Conservation (phyloP, 768 basidiomycete species). For the Boletus pseudopeckii region DNA sequence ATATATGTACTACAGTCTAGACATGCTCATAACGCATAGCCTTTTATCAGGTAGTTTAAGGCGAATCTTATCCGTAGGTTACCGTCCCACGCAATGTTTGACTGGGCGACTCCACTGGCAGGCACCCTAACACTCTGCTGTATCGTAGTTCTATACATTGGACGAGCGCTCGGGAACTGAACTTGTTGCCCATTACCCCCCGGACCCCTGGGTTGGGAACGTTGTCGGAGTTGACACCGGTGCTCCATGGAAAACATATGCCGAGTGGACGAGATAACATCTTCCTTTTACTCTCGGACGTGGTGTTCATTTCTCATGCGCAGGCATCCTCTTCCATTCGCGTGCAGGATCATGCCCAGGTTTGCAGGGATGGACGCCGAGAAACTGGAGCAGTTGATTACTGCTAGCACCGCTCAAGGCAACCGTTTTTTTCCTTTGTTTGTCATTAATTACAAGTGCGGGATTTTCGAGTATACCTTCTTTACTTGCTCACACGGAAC, state of each 20-base stretch:
- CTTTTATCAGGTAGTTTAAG: no score
- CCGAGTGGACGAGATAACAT: no score
- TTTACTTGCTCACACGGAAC: constrained; percentile 1
- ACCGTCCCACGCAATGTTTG: background rate
- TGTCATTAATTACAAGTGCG: background rate
- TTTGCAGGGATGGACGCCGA: no score
- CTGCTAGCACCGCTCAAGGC: background rate
- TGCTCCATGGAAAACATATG: constrained; percentile 12
- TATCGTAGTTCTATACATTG: background rate
- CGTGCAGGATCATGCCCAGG: background rate
- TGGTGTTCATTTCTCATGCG: background rate
- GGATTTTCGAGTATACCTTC: background rate
- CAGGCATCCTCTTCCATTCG: background rate
- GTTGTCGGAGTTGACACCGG: background rate
- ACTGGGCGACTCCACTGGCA: background rate
- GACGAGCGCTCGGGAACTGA: background rate
- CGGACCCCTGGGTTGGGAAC: background rate
- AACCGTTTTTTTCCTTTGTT: no score
- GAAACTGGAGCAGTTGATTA: background rate
- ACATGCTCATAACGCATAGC: no score
- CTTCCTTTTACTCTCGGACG: no score
- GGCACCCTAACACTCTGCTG: background rate
- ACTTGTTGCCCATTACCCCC: background rate
- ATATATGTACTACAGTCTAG: no score
- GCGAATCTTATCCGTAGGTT: no score